Conservation (phyloP, 495 filamentous ascomycete species). For the Neurospora sp. region DNA sequence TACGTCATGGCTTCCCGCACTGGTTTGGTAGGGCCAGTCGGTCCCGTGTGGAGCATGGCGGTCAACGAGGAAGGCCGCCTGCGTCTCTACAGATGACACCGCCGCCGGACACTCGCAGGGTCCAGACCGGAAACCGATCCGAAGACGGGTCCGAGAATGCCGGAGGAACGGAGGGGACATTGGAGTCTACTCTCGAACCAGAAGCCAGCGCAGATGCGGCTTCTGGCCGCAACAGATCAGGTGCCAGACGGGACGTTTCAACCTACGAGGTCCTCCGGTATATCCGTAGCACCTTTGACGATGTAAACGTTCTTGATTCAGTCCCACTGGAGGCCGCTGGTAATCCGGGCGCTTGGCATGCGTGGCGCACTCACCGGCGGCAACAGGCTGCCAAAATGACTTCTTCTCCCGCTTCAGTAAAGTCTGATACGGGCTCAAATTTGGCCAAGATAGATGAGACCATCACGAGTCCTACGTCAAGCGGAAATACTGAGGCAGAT, state of each 20-base stretch:
- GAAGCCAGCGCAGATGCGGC: conserved; percentile 4
- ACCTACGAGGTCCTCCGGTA: conserved; percentile 64
- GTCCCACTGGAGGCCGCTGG: conserved; percentile 73
- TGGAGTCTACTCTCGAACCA: neutral
- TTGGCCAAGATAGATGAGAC: neutral
- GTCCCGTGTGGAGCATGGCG: neutral
- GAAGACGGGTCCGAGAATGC: neutral
- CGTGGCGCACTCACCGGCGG: conserved; percentile 63
- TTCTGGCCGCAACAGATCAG: conserved; percentile 3
- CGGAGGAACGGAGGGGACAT: neutral
- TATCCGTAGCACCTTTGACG: conserved; percentile 70
- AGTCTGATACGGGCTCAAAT: neutral
- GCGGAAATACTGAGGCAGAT: neutral
- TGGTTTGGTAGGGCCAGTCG: conserved; percentile 57
- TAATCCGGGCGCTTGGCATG: conserved; percentile 83
- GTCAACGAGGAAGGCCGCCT: conserved; percentile 13
- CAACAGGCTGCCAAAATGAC: conserved; percentile 17
- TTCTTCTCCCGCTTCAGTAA: neutral
- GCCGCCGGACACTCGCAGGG: neutral
- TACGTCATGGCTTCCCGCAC: conserved; percentile 78
- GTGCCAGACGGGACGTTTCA: conserved; percentile 24
- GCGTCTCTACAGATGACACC: conserved; percentile 23
- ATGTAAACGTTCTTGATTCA: conserved; percentile 63
- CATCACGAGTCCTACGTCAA: neutral
- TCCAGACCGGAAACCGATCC: conserved; percentile 2